Evolutionary conservation across 169 alveolate species (phyloP), one percentile per base, ranked within the genome.

Genomic region (Neospora caninum): DNA sequence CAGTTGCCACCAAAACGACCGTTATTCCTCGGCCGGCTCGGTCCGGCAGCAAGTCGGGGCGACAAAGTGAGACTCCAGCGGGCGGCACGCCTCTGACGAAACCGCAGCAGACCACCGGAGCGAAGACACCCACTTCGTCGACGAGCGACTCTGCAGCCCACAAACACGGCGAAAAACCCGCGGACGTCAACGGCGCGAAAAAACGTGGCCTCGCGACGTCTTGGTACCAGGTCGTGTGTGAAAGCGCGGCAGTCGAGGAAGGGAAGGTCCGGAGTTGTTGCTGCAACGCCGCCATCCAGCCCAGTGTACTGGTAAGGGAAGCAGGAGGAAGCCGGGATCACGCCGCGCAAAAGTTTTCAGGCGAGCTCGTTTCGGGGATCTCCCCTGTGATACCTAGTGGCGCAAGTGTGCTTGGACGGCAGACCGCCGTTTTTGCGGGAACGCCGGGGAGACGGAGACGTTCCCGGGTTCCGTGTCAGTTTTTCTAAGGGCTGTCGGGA

Each of bases 191-290:
- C 39, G 39, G 43, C 0, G 13, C 4, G 45, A 78, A 38, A n/a
- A 78, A n/a, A 27, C 36, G 13, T n/a, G 67, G 67, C 41, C 64
- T 82, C 41, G 89, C 54, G 29, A 10, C 69, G 34, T 41, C 89
- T 9, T 82, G 89, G 89, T 36, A 31, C 67, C n/a, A 36, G 67
- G 38, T 41, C 18, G 53, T 82, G 22, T 82, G 89, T 41, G 89
- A 82, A 42, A 82, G 89, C 39, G 89, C 54, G 38, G 89, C 89
- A 16, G 89, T 43, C 41, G 69, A 38, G 22, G 89, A 82, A 6
- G 89, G 64, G 69, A 82, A 82, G 31, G 89, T 82, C 89, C 89
- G 89, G 36, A 36, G 67, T n/a, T 82, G 89, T 25, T 42, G 89
- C 64, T 42, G 67, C 54, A 82, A 27, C 64, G 89, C 89, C 25